Percentiles rank a stretch among this genome's conserved stretches.
phyloP scores from a whole-genome alignment of 768 basidiomycete species.

The Tulasnella sp. region DNA sequence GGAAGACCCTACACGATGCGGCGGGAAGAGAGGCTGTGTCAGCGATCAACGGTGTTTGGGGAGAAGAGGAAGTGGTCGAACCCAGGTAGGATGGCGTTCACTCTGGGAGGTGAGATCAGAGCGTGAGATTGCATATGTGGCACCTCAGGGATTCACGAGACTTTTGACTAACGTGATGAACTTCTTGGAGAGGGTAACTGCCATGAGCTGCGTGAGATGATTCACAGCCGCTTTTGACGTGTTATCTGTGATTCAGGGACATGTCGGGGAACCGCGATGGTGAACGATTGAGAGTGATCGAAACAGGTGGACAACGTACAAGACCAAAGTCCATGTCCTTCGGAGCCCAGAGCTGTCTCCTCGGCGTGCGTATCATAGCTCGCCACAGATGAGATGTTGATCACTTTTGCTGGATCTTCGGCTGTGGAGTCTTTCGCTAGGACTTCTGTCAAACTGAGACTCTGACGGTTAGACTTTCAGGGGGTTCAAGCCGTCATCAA shows the following conservation, averaged over 20 bases:
- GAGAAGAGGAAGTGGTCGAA: slow-evolving; percentile 26
- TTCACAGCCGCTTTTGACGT: slow-evolving; percentile 82
- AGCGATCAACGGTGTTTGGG: too few relatives aligned
- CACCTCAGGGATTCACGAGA: not conserved
- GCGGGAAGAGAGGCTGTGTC: not conserved
- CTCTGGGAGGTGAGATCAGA: slow-evolving; percentile 33
- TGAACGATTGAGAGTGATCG: not conserved
- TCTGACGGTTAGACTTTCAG: not conserved
- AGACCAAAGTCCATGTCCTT: slow-evolving; percentile 62
- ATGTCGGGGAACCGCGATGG: not conserved
- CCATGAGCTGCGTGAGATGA: slow-evolving; percentile 65
- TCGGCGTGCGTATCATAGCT: slow-evolving; percentile 45
- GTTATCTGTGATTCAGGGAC: slow-evolving; percentile 39
- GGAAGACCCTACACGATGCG: slow-evolving; percentile 45
- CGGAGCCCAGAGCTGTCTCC: slow-evolving; percentile 36
- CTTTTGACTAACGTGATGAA: slow-evolving; percentile 52
- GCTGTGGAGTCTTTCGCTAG: slow-evolving; percentile 55
- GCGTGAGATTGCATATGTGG: not conserved
- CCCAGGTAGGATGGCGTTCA: slow-evolving; percentile 81
- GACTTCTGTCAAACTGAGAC: slow-evolving; percentile 43
- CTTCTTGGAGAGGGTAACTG: slow-evolving; percentile 47
- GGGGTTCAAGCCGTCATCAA: too few relatives aligned
- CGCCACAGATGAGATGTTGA: slow-evolving; percentile 71
- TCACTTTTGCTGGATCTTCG: slow-evolving; percentile 59
- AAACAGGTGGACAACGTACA: slow-evolving; percentile 40